Base-by-base conservation (phyloP, 2,329 filamentous ascomycete genomes). In the Fusarium ramigenum region DNA sequence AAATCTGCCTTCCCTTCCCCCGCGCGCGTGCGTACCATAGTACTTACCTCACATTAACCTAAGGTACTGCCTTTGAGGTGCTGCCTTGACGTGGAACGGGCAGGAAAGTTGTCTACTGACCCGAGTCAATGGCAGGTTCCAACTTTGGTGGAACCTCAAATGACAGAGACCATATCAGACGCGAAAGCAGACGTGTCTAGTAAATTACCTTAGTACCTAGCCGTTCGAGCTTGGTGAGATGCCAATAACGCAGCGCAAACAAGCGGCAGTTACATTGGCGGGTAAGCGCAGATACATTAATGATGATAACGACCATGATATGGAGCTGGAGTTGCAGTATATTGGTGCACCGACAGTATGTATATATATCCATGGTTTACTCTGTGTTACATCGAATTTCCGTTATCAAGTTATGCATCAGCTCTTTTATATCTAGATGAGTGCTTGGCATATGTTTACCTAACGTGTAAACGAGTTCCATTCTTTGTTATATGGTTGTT, bases 191-290 rank as follows among this genome's bases (percentile, higher is more conserved):
- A 34, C n/a, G 16, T n/a, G 16, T 18, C 23, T 28, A 16, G 50
- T 19, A 28, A 40, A 40, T 18, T n/a, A 44, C 42, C 23, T 23
- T 9, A 37, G 36, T 42, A 23, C 42, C 43, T 43, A 23, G 21
- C 18, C 36, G 23, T 53, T 54, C 25, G 19, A 28, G 34, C 36
- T 42, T 54, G 34, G 23, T 39, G 23, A 53, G n/a, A 39, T 39
- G 14, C 50, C 47, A 50, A 32, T 67, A 46, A n/a, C 23, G 58
- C 69, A 60, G 59, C 64, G 64, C 66, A 64, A 69, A 72, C 44
- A 52, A 56, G 36, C 34, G 59, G 23, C 46, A 53, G 23, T 54
- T 46, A 37, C 42, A 49, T 19, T 34, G 30, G 32, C 52, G 66
- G 59, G 47, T 65, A 34, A 47, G 47, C 37, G 50, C 40, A 60